Conservation (phyloP, 345 rosid genomes). For the Hibiscus tridactylites region DNA sequence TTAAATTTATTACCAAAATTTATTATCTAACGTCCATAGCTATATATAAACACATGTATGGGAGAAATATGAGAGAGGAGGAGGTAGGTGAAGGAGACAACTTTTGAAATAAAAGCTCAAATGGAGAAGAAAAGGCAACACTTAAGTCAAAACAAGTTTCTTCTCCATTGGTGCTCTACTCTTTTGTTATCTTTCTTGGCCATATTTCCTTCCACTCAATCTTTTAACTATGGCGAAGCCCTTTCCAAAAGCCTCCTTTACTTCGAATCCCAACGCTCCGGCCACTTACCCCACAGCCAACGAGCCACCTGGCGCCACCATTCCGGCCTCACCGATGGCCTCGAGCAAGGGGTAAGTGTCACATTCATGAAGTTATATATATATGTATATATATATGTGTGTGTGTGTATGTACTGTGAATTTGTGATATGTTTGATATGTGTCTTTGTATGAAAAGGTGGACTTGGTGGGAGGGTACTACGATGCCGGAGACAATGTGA, state of each 20-base stretch:
- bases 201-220: conserved; percentile 1
- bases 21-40: background rate
- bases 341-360: conserved; percentile 51
- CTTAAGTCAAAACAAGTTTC: background rate
- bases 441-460: conserved; percentile 30
- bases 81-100: background rate
- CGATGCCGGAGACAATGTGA: conserved; percentile 90
- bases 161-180: background rate
- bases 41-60: background rate
- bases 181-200: background rate
- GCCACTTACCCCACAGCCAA: conserved; percentile 50
- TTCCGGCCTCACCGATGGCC: conserved; percentile 61
- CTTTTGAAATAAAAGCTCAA: background rate
- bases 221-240: conserved; percentile 42
- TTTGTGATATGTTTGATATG: background rate
- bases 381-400: too few species aligned
- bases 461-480: conserved; percentile 93
- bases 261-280: conserved; percentile 63
- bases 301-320: conserved; percentile 58
- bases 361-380: background rate
- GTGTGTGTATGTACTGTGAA: too few species aligned
- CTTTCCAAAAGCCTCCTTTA: conserved; percentile 54
- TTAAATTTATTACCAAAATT: background rate
- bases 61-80: background rate
- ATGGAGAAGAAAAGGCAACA: conserved; percentile 7